A percentile compares a stretch with the other conserved stretches of the same genome.
Conservation (phyloP, 306 rosid species). For the Quercus parvula region DNA sequence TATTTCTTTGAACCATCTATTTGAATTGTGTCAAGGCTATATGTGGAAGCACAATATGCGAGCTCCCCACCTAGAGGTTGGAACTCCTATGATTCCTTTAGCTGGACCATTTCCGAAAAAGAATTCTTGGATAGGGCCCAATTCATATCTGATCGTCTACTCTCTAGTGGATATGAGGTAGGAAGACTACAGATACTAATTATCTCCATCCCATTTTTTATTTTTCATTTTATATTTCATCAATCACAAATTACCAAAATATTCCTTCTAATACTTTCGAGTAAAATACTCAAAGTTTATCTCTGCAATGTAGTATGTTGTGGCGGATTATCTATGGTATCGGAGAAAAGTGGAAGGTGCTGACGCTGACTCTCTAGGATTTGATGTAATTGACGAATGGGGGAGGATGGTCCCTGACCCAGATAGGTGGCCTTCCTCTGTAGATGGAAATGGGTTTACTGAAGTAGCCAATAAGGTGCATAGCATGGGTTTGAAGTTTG, state of each 20-base stretch:
- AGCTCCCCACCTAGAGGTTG: constrained; percentile 91
- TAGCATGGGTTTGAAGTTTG: constrained; percentile 82
- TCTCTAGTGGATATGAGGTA: constrained; percentile 79
- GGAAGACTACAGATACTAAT: neutral
- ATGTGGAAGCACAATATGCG: constrained; percentile 34
- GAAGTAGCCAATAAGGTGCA: constrained; percentile 75
- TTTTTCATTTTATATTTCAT: neutral
- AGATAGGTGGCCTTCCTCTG: constrained; percentile 89
- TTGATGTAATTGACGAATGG: constrained; percentile 89
- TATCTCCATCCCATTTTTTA: neutral
- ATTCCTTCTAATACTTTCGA: too few relatives aligned
- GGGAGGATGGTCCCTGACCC: constrained; percentile 93
- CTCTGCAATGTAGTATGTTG: constrained; percentile 65
- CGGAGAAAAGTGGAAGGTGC: constrained; percentile 82
- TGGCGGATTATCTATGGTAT: constrained; percentile 97
- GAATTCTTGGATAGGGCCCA: constrained; percentile 66
- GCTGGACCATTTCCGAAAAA: constrained; percentile 83
- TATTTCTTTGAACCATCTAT: too few relatives aligned
- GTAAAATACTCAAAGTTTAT: neutral
- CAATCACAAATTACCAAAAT: too few relatives aligned
- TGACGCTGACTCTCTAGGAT: constrained; percentile 68
- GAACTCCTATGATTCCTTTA: constrained; percentile 91
- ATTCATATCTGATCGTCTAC: constrained; percentile 49
- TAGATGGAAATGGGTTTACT: constrained; percentile 66
- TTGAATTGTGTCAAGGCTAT: too few relatives aligned